Conservation (phyloP, 2,329 filamentous ascomycete species). For the Aspergillus aculeatus region DNA sequence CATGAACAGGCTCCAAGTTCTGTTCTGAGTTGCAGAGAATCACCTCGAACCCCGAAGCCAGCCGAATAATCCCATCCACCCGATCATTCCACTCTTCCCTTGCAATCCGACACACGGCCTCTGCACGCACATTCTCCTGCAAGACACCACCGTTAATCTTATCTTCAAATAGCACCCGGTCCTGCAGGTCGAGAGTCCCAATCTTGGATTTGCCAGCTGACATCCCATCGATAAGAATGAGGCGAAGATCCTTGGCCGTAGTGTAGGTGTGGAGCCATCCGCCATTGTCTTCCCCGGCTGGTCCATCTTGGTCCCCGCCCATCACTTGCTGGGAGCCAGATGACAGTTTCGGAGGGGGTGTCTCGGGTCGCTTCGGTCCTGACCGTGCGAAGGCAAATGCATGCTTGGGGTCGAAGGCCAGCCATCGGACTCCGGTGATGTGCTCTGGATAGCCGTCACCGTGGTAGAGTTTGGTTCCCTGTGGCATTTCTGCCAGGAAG, state of each 20-base stretch:
- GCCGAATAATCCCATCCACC: not conserved
- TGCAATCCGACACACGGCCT: not conserved
- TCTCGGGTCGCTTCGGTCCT: not conserved
- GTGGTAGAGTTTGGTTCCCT: not conserved
- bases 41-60: not conserved
- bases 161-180: not conserved
- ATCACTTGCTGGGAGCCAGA: not conserved
- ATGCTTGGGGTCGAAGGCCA: slow-evolving; percentile 1
- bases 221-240: not conserved
- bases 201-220: not conserved
- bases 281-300: not conserved
- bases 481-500: not conserved
- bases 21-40: not conserved
- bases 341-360: not conserved
- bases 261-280: not conserved
- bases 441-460: not conserved
- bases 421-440: not conserved
- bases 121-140: not conserved
- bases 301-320: no score
- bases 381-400: not conserved
- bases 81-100: slow-evolving; percentile 1
- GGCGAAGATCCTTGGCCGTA: not conserved
- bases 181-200: not conserved
- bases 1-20: not conserved
- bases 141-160: not conserved